phyloP scores from a whole-genome alignment of 2,329 filamentous ascomycete species.

The Basipetospora chlamydospora region DNA sequence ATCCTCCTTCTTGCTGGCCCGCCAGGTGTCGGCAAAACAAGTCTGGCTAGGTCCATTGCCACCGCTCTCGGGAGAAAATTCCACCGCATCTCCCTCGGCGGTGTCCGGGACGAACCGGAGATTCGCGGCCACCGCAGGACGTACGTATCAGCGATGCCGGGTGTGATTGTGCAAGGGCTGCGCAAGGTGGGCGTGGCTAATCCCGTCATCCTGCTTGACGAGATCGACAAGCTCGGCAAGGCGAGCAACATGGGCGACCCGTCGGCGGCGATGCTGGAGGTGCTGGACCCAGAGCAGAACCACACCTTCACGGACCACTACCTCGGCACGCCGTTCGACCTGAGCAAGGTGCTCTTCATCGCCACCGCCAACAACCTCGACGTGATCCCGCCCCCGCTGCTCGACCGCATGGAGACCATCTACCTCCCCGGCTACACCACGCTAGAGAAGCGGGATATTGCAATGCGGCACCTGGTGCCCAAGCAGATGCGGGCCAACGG shows the following conservation, averaged over 20 bases:
- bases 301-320: conserved; percentile 92
- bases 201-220: conserved; percentile 87
- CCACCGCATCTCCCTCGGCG: conserved; percentile 89
- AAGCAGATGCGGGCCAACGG: conserved; percentile 92
- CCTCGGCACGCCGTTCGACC: conserved; percentile 84
- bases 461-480: conserved; percentile 80
- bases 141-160: conserved; percentile 98
- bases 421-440: conserved; percentile 90
- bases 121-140: conserved; percentile 89
- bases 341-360: conserved; percentile 95
- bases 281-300: conserved; percentile 94
- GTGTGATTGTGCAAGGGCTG: conserved; percentile 80
- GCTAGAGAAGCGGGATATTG: conserved; percentile 91
- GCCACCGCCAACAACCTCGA: conserved; percentile 91
- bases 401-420: conserved; percentile 97
- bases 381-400: conserved; percentile 81
- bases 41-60: conserved; percentile 82
- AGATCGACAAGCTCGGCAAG: conserved; percentile 92
- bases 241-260: conserved; percentile 91
- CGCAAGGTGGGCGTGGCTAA: conserved; percentile 95
- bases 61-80: conserved; percentile 89
- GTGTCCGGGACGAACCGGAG: conserved; percentile 91
- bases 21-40: conserved; percentile 92
- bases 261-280: conserved; percentile 93
- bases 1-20: conserved; percentile 88